These are phyloP conservation scores for Zoysia pacifica DNA, from an alignment of 176 grass and related monocot genomes.

Conservation along the genomic window DNA sequence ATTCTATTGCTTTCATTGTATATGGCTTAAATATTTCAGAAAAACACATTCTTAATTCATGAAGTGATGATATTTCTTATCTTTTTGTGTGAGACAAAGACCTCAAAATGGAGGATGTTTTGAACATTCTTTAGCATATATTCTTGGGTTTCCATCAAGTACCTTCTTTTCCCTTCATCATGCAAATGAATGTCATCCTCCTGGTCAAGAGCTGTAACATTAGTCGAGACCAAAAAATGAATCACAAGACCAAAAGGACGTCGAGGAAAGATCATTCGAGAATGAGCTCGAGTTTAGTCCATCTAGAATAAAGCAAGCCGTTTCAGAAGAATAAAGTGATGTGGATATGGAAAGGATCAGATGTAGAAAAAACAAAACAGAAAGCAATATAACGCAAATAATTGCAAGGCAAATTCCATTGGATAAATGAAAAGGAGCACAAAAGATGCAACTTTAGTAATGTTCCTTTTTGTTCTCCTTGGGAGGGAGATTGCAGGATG, in stretches of 20 bases:
- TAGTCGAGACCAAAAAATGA: slow-evolving; percentile 21
- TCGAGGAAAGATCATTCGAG: slow-evolving; percentile 33
- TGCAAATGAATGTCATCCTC: not conserved
- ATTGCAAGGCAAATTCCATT: slow-evolving; percentile 35
- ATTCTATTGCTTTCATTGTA: not conserved
- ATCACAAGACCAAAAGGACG: slow-evolving; percentile 6
- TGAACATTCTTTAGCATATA: not conserved
- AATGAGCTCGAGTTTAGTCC: slow-evolving; percentile 51
- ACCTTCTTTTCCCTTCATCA: not conserved
- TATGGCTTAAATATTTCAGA: not conserved
- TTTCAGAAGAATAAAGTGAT: slow-evolving; percentile 73
- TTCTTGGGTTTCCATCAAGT: not conserved
- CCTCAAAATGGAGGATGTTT: not conserved
- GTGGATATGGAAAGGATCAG: slow-evolving; percentile 56
- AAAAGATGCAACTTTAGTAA: slow-evolving; percentile 42
- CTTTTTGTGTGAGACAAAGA: not conserved
- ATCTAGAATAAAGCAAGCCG: slow-evolving; percentile 65
- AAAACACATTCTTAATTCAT: not conserved
- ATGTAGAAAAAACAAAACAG: slow-evolving; percentile 13
- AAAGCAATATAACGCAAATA: slow-evolving; percentile 34
- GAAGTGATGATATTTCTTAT: not conserved
- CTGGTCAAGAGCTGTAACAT: not conserved
- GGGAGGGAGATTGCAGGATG: slow-evolving; percentile 47
- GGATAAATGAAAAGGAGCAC: slow-evolving; percentile 1
- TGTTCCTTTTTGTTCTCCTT: slow-evolving; percentile 9